These are phyloP conservation scores for Zymoseptoria pseudotritici DNA, from an alignment of 2,329 filamentous ascomycete genomes.

Conservation along the genomic window DNA sequence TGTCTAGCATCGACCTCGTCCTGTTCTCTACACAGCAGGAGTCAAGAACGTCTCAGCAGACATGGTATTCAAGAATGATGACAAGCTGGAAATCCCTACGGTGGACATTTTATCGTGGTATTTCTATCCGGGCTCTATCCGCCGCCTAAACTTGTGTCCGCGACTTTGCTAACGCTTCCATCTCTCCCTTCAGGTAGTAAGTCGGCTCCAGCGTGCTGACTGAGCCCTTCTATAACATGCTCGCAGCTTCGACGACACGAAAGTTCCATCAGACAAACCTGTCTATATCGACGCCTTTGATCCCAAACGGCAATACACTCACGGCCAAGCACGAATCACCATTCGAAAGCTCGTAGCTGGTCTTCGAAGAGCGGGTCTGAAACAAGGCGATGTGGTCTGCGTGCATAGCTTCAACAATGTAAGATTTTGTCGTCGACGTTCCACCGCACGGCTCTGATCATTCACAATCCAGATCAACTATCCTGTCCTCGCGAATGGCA, in stretches of 20 bases:
- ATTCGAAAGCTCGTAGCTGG: constrained; percentile 46
- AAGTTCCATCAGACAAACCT: constrained; percentile 41
- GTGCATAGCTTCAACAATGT: constrained; percentile 44
- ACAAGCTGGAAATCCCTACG: constrained; percentile 32
- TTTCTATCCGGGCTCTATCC: not conserved
- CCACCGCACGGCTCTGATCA: not conserved
- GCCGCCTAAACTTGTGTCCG: not conserved
- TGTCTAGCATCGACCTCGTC: not conserved
- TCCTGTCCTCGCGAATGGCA: constrained; percentile 20
- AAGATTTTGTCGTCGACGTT: not conserved
- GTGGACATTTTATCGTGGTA: constrained; percentile 47
- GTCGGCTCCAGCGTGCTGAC: not conserved
- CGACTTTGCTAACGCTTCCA: not conserved
- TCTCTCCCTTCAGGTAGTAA: not conserved
- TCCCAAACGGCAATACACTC: constrained; percentile 34
- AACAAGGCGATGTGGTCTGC: constrained; percentile 46
- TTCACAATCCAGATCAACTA: constrained; percentile 11
- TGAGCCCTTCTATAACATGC: not conserved
- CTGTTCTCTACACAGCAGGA: not conserved
- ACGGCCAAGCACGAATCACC: constrained; percentile 36
- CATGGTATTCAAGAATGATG: constrained; percentile 14
- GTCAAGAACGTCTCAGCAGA: not conserved
- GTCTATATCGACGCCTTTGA: constrained; percentile 43
- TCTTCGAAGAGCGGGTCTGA: constrained; percentile 39
- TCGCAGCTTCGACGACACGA: constrained; percentile 40